phyloP scores from a whole-genome alignment of 257 asterid species.

The Solanum chiquidenum region DNA sequence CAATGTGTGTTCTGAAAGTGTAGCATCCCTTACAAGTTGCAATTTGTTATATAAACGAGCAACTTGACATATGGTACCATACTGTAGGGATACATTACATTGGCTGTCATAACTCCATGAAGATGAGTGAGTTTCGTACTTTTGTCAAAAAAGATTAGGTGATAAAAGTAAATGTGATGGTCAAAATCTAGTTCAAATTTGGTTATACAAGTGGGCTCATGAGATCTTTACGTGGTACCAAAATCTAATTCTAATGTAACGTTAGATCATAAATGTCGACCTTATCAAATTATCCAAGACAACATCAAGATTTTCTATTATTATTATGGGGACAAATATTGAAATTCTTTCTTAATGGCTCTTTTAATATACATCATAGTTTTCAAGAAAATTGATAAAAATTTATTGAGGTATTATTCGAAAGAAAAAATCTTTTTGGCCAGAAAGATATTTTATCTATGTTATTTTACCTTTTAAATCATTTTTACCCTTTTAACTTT shows the following conservation, averaged over 20 bases:
- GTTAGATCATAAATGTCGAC: background rate
- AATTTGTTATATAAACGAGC: too few species aligned
- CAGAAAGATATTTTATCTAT: too few species aligned
- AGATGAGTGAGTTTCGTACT: background rate
- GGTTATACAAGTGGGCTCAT: background rate
- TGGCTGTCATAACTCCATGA: background rate
- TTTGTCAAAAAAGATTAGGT: background rate
- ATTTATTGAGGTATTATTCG: background rate
- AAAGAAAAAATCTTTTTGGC: too few species aligned
- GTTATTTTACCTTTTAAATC: too few species aligned
- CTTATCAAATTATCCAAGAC: background rate
- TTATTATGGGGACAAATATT: background rate
- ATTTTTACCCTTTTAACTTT: too few species aligned
- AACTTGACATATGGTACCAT: background rate
- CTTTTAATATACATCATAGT: background rate
- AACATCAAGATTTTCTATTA: background rate
- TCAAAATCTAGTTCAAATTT: background rate
- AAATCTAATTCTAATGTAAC: background rate
- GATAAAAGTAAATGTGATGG: background rate
- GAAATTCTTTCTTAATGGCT: background rate
- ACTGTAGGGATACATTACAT: background rate
- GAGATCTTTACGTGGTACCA: background rate
- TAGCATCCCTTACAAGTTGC: too few species aligned
- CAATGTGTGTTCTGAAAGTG: background rate
- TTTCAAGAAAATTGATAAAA: background rate